Evolutionary conservation across 306 rosid genomes (phyloP), one percentile per base, ranked within the genome.

Genomic region (Albizia julibrissin): DNA sequence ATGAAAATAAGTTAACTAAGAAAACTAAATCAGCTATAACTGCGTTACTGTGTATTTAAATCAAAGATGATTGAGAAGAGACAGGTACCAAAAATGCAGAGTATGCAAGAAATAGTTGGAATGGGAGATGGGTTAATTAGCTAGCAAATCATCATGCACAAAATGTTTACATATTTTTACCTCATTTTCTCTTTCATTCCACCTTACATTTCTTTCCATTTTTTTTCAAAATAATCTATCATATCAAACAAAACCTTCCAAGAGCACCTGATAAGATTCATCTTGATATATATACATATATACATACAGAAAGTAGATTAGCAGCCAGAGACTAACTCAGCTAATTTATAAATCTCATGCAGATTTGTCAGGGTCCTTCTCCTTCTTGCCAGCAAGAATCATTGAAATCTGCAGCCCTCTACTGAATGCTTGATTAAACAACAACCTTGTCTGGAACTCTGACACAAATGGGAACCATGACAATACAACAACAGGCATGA

Each of bases 351-450:
- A 71, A 50, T 61, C 43, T 85, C 80, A 87, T 40, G 75, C 84
- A 40, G 85, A n/a, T 83, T 77, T 85, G 29, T 77, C 67, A 59
- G 87, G 86, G 12, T 93, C 97, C 74, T 84, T 92, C 83, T 93
- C 97, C 76, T 84, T 92, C 83, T 58, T 22, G 29, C 99, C 98
- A 0, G 96, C 77, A 76, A 95, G 98, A 84, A 95, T 95, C 94
- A 89, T 93, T 4, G 99, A 93, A 84, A 95, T 95, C 85, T 92
- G 97, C 19, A 95, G 94, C 26, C 99, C 98, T 92, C 98, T 89
- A 50, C 99, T 95, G 78, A 95, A 93, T 52, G 99, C 99, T 88
- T 92, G 96, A 80, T 95, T 95, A 90, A 95, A 95, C 77, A 95
- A 96, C 84, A 95, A 77, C 13, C 99, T 95, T 0, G 98, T 87